Evolutionary conservation across 2,329 filamentous ascomycete genomes (phyloP).

Genomic region (Atkinsonella texensis): DNA sequence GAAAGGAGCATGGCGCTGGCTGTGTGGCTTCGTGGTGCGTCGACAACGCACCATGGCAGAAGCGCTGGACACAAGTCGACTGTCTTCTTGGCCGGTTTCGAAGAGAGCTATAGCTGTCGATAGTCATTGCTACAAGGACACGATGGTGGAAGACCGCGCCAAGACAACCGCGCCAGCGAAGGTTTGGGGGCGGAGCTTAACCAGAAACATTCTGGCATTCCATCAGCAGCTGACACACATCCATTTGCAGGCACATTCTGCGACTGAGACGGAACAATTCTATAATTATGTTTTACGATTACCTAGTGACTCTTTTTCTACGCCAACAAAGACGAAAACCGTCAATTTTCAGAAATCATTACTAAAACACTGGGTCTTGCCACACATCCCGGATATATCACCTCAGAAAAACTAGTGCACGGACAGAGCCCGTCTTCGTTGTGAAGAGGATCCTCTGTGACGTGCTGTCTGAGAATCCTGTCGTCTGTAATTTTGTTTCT

Average conservation of each 20-base stretch:
- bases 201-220: no score
- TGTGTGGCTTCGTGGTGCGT: neutral
- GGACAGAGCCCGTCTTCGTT: no score
- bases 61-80: neutral
- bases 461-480: no score
- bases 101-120: neutral
- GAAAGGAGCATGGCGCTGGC: conserved; percentile 16
- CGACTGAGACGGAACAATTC: neutral
- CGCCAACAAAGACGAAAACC: neutral
- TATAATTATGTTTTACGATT: neutral
- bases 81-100: neutral
- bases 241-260: neutral
- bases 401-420: no score
- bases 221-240: neutral
- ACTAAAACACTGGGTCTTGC: neutral
- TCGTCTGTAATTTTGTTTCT: neutral
- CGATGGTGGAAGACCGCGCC: neutral
- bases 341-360: conserved; percentile 1
- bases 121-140: neutral
- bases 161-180: no score
- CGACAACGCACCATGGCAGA: conserved; percentile 2
- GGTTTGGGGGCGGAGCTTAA: no score
- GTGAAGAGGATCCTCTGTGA: no score
- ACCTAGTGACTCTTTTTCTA: neutral
- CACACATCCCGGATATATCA: neutral